Evolutionary conservation across 2,329 filamentous ascomycete genomes (phyloP).

Genomic region (Rhexocercosporidium sp.): DNA sequence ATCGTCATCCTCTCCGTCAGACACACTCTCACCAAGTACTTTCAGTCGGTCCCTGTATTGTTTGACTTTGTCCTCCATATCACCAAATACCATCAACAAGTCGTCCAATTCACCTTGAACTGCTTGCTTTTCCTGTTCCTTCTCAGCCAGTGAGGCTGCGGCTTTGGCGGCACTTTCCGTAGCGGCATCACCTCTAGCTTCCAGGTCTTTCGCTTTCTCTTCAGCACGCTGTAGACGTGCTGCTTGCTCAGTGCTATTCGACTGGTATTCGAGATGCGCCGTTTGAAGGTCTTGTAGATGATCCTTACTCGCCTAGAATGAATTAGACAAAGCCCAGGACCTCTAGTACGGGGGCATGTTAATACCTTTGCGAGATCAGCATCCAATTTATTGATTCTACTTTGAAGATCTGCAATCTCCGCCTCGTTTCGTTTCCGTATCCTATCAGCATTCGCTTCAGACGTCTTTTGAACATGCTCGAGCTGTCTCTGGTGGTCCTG

Average conservation of each 20-base stretch:
- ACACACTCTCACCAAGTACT: conserved; percentile 72
- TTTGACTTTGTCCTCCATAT: conserved; percentile 77
- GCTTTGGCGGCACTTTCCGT: conserved; percentile 43
- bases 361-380: conserved; percentile 64
- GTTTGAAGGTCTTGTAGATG: conserved; percentile 64
- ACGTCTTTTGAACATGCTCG: conserved; percentile 53
- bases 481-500: conserved; percentile 49
- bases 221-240: conserved; percentile 39
- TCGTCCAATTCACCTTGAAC: conserved; percentile 80
- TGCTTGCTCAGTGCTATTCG: conserved; percentile 44
- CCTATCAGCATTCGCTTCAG: conserved; percentile 56
- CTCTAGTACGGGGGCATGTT: conserved; percentile 19
- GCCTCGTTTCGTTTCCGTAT: conserved; percentile 58
- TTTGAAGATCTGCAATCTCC: conserved; percentile 66
- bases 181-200: conserved; percentile 37
- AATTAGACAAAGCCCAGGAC: conserved; percentile 22
- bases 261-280: conserved; percentile 55
- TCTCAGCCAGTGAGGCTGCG: conserved; percentile 46
- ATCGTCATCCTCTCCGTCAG: conserved; percentile 75
- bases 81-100: conserved; percentile 79
- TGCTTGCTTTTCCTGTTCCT: conserved; percentile 65
- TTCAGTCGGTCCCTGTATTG: conserved; percentile 66
- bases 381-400: conserved; percentile 65
- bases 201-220: conserved; percentile 52
- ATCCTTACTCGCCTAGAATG: conserved; percentile 60